These are phyloP conservation scores for Phytopythium chamaehyphon DNA, from an alignment of 352 stramenopile genomes.

Conservation along the genomic window DNA sequence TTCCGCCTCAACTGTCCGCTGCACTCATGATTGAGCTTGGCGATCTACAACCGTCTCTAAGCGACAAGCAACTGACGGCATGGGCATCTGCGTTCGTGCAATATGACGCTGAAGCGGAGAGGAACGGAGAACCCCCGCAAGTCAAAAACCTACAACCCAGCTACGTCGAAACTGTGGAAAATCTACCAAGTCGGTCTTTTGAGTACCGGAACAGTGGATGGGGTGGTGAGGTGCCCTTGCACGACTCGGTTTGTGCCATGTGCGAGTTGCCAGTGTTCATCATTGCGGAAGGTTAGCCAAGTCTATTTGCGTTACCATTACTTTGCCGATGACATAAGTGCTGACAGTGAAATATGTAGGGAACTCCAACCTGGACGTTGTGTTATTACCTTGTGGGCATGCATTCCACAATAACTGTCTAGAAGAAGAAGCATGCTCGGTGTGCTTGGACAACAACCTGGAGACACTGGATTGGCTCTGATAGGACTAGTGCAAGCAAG, in stretches of 20 bases:
- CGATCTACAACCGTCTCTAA: constrained; percentile 31
- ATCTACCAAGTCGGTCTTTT: constrained; percentile 46
- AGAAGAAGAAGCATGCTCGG: constrained; percentile 53
- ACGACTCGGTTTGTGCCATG: constrained; percentile 65
- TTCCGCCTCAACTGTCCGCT: constrained; percentile 67
- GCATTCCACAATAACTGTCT: constrained; percentile 71
- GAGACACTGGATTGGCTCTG: constrained; percentile 33
- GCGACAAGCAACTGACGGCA: constrained; percentile 45
- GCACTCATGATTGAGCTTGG: constrained; percentile 63
- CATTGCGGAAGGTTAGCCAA: constrained; percentile 59
- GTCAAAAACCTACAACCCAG: background rate
- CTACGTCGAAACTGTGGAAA: constrained; percentile 7
- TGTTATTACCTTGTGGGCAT: constrained; percentile 75
- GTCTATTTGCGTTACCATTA: background rate
- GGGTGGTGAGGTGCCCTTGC: constrained; percentile 82
- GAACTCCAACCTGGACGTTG: constrained; percentile 71
- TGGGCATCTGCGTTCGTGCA: constrained; percentile 3
- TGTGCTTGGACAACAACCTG: constrained; percentile 62
- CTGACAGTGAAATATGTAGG: constrained; percentile 21
- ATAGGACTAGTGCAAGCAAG: background rate
- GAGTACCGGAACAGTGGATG: constrained; percentile 85
- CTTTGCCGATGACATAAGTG: background rate
- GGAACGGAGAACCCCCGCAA: background rate
- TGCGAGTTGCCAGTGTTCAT: constrained; percentile 83
- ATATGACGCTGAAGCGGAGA: background rate